Conservation (phyloP, 2,329 filamentous ascomycete genomes). For the Leptosphaerulina australis region DNA sequence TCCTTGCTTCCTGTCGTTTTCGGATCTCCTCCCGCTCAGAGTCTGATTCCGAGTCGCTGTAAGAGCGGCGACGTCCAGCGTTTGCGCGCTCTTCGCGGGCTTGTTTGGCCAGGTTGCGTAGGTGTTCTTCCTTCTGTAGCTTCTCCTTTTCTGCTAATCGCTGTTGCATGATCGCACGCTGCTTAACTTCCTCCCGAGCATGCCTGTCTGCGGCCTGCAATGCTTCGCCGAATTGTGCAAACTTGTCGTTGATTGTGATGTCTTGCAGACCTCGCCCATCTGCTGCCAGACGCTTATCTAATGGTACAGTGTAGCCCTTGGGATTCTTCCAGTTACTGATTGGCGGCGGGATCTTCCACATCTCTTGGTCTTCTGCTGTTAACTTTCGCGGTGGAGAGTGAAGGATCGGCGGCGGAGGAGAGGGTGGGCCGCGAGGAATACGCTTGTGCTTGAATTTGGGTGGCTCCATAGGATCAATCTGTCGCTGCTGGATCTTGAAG, state of each 20-base stretch:
- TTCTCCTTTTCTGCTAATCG: conserved; percentile 96
- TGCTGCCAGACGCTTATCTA: conserved; percentile 94
- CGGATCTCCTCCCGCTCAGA: conserved; percentile 72
- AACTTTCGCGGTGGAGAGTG: conserved; percentile 93
- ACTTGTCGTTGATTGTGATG: conserved; percentile 97
- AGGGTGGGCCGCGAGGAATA: conserved; percentile 89
- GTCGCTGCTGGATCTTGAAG: conserved; percentile 96
- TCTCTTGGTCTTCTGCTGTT: conserved; percentile 95
- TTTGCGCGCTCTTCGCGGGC: conserved; percentile 79
- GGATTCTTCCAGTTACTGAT: conserved; percentile 99
- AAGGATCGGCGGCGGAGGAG: conserved; percentile 91
- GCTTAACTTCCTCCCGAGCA: conserved; percentile 91
- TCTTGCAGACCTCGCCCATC: conserved; percentile 92
- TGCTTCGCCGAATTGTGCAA: conserved; percentile 93
- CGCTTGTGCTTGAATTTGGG: conserved; percentile 99
- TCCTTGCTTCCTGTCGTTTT: conserved; percentile 77
- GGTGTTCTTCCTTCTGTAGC: conserved; percentile 87
- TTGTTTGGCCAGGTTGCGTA: conserved; percentile 86
- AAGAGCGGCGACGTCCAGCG: conserved; percentile 49
- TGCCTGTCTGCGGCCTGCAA: conserved; percentile 93
- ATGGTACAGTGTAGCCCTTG: conserved; percentile 93
- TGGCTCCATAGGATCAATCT: conserved; percentile 93
- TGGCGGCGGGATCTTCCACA: conserved; percentile 89
- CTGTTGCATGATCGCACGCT: conserved; percentile 93
- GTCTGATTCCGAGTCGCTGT: conserved; percentile 51